These are phyloP conservation scores for Rhypophila decipiens DNA, from an alignment of 495 filamentous ascomycete genomes.

Conservation along the genomic window DNA sequence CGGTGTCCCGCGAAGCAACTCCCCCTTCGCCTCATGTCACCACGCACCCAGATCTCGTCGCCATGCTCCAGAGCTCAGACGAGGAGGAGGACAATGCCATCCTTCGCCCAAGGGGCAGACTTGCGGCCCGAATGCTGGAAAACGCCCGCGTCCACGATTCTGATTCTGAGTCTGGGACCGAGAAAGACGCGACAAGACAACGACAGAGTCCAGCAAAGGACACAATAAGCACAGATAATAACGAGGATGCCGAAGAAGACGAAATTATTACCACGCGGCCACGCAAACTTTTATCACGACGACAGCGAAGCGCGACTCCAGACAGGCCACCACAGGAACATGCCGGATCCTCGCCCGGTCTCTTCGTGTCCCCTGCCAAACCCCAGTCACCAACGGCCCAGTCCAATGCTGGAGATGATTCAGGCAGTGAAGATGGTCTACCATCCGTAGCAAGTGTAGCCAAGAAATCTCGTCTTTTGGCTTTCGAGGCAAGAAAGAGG, in stretches of 20 bases:
- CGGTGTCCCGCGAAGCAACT: neutral
- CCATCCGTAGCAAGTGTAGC: constrained; percentile 31
- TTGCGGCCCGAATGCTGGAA: constrained; percentile 63
- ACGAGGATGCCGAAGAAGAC: constrained; percentile 12
- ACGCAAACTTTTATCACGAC: constrained; percentile 27
- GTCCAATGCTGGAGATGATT: constrained; percentile 14
- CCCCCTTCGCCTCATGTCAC: constrained; percentile 8
- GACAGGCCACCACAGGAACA: constrained; percentile 11
- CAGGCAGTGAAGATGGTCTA: constrained; percentile 39
- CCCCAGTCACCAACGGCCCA: constrained; percentile 7
- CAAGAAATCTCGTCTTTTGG: constrained; percentile 55
- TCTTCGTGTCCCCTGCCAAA: constrained; percentile 39
- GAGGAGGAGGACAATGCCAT: constrained; percentile 38
- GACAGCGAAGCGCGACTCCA: constrained; percentile 29
- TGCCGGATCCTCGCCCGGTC: constrained; percentile 25
- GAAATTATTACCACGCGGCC: constrained; percentile 20
- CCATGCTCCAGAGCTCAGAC: constrained; percentile 12
- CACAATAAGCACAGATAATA: constrained; percentile 11
- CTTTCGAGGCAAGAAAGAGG: constrained; percentile 64
- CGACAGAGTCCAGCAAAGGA: constrained; percentile 19
- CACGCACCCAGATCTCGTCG: constrained; percentile 5
- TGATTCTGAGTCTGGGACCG: constrained; percentile 16
- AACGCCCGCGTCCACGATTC: constrained; percentile 11
- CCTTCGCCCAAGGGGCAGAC: constrained; percentile 58
- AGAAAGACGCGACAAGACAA: constrained; percentile 5